Conservation (phyloP, 768 basidiomycete genomes). For the Podaxis rugospora region DNA sequence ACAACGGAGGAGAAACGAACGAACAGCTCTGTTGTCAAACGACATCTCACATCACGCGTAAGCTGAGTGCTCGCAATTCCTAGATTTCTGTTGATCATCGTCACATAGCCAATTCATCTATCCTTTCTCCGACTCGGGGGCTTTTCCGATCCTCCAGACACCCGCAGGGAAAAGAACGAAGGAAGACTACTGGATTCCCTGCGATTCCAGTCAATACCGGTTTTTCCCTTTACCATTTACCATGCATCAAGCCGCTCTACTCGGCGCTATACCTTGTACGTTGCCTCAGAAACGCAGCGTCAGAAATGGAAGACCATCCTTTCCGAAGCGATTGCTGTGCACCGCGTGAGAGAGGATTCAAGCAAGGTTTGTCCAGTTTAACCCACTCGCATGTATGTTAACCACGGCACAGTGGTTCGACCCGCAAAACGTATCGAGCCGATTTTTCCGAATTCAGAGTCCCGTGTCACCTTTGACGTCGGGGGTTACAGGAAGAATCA, state of each 20-base stretch:
- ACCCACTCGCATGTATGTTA: neutral
- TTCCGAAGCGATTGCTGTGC: conserved; percentile 57
- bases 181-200: conserved; percentile 58
- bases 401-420: conserved; percentile 56
- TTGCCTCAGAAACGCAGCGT: conserved; percentile 50
- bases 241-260: conserved; percentile 54
- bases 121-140: conserved; percentile 71
- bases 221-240: conserved; percentile 78
- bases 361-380: conserved; percentile 53
- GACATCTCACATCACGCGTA: conserved; percentile 64
- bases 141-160: conserved; percentile 58
- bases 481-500: conserved; percentile 54
- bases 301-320: conserved; percentile 62
- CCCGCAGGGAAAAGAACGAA: conserved; percentile 57
- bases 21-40: conserved; percentile 38
- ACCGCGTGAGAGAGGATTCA: conserved; percentile 60
- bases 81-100: neutral
- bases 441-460: conserved; percentile 51
- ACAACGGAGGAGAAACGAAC: conserved; percentile 55
- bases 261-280: conserved; percentile 72
- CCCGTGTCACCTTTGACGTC: conserved; percentile 21
- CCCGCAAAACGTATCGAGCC: conserved; percentile 51
- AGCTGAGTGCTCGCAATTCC: conserved; percentile 17
- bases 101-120: conserved; percentile 69
- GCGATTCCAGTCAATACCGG: conserved; percentile 43